Conservation (phyloP, 2,329 filamentous ascomycete species). For the Aspergillaceae sp. region DNA sequence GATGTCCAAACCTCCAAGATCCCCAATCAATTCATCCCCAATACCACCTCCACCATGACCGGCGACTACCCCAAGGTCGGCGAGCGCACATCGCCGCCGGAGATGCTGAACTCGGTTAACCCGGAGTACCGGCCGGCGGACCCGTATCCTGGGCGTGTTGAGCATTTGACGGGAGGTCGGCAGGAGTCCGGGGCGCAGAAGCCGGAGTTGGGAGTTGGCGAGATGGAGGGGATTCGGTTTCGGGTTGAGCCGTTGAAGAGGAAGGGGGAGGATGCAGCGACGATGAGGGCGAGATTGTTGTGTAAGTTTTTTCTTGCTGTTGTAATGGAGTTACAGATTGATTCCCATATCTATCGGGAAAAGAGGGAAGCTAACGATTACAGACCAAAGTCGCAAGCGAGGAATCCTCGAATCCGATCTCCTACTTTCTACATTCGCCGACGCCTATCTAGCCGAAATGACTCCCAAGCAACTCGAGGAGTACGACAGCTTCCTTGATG, state of each 20-base stretch:
- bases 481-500: constrained; percentile 90
- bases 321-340: too few relatives aligned
- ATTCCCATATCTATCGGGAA: too few relatives aligned
- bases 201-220: constrained; percentile 68
- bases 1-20: constrained; percentile 50
- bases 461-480: constrained; percentile 62
- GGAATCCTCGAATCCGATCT: constrained; percentile 94
- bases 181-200: constrained; percentile 46
- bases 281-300: constrained; percentile 79
- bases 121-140: constrained; percentile 51
- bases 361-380: background rate
- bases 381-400: constrained; percentile 94
- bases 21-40: constrained; percentile 55
- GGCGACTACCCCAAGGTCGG: constrained; percentile 56
- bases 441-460: constrained; percentile 68
- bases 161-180: constrained; percentile 57
- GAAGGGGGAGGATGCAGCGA: constrained; percentile 71
- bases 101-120: constrained; percentile 51
- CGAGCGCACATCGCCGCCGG: constrained; percentile 49
- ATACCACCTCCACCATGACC: constrained; percentile 55
- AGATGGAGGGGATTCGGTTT: constrained; percentile 79
- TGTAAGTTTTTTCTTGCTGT: constrained; percentile 34
- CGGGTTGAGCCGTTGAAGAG: constrained; percentile 82
- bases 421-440: constrained; percentile 89
- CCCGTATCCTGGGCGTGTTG: constrained; percentile 53